Base-by-base conservation (phyloP, 2,329 filamentous ascomycete species). In the Colletotrichum lentis region DNA sequence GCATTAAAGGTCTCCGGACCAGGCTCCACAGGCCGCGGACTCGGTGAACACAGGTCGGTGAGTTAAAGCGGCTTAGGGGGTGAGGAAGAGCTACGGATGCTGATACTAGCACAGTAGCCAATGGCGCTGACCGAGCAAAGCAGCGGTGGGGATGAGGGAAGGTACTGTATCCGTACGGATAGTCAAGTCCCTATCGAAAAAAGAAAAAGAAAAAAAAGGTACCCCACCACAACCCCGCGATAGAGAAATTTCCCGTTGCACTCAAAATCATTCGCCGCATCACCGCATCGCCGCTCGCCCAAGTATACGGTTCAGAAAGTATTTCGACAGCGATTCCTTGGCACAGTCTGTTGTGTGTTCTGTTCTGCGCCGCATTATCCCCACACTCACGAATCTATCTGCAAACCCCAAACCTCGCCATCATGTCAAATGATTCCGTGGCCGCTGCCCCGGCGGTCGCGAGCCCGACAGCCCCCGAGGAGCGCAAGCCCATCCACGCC, bases 401-500 rank as follows among this genome's bases (percentile, higher is more conserved):
- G 14, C 18, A 54, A 14, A 5, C 31, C 31, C 7, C 8, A 18
- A 5, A 5, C 1, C 10, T 7, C 20, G 18, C n/a, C 50, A 62
- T 22, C 44, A 70, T 70, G 69, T 65, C 69, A 11, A 53, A 6
- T 14, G 65, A 70, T 41, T 37, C 66, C 6, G 20, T 37, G 27
- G 41, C 64, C 22, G 41, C 64, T 31, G 61, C 55, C 14, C 50
- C 46, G 10, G 60, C 52, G 65, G 65, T 57, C 47, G 53, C 64
- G 37, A 68, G 65, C 49, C 62, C 66, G 47, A 35, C 62, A n/a
- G 49, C 43, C 20, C 50, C 44, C 18, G 62, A 66, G 11, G 55
- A 66, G 56, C 66, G 55, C 59, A 97, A 94, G 77, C 86, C 90
- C 0, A 88, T 97, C 57, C 90, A 96, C 81, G 91, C 90, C 62